Evolutionary conservation across 2,329 filamentous ascomycete species (phyloP), one percentile per base, ranked within the genome.

Genomic region (Pyrenophora tritici-repentis): DNA sequence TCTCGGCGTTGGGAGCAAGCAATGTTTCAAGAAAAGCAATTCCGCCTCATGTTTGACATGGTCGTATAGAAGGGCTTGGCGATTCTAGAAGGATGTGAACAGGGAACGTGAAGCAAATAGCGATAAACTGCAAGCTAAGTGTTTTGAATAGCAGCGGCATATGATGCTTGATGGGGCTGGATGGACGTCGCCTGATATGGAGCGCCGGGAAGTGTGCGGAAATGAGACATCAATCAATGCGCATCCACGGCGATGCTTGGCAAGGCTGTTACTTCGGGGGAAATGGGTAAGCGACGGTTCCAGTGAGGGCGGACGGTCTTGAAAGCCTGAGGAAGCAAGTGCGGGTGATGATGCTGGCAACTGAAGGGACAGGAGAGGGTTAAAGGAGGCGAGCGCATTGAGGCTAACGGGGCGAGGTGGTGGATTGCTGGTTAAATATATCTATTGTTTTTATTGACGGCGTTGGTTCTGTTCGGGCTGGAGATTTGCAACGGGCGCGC

Each of bases 191-290:
- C 32, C 37, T 26, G 38, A 16, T 32, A 22, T 31, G 31, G 33
- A 42, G 32, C 17, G 18, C 37, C n/a, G 33, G 18, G 16, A 32
- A 16, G 32, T 35, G 20, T 29, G 20, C 36, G 47, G 54, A 50
- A 49, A 54, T 55, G 54, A 57, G 53, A 47, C 40, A 24, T 17
- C 18, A 58, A 53, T 53, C 34, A 47, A 48, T 50, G 45, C 48
- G 48, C 33, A 37, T 51, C 47, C 32, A 47, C 56, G 57, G 57
- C 52, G 46, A 39, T 16, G 16, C 24, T 47, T 47, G 49, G 49
- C 48, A 50, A 56, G 52, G 55, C 49, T 33, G 42, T 9, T 42
- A 53, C 26, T 36, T 40, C 42, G 42, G 39, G 42, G 38, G 17
- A n/a, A 37, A 39, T 36, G 51, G 51, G 55, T 49, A 55, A 55